These are phyloP conservation scores for Maudiozyma turicensis DNA, from an alignment of 805 yeast genomes.

Conservation along the genomic window DNA sequence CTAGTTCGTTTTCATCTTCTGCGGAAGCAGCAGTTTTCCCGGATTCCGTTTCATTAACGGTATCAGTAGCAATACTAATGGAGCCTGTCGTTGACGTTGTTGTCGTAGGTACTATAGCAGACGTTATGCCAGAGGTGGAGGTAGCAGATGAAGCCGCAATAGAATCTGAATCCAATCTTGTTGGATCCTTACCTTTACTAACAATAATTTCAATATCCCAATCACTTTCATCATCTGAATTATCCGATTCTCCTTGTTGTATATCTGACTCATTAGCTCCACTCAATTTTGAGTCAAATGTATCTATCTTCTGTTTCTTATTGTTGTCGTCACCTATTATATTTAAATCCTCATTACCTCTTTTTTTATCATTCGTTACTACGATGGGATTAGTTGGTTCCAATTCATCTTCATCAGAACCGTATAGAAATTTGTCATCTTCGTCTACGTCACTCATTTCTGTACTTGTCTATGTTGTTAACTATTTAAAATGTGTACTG, in stretches of 20 bases:
- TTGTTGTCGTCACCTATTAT: not conserved
- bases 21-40: conserved; percentile 7
- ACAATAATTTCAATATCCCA: conserved; percentile 75
- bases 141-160: conserved; percentile 11
- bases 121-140: conserved; percentile 6
- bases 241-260: conserved; percentile 2
- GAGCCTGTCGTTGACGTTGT: conserved; percentile 11
- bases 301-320: conserved; percentile 3
- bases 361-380: not conserved
- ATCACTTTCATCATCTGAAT: conserved; percentile 33
- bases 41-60: conserved; percentile 8
- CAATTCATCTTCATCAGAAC: conserved; percentile 23
- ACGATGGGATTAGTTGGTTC: not conserved
- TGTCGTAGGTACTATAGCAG: conserved; percentile 7
- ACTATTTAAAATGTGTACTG: too few relatives aligned
- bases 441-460: conserved; percentile 25
- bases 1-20: conserved; percentile 1
- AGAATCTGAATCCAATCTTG: conserved; percentile 19
- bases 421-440: conserved; percentile 29
- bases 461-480: conserved; percentile 8
- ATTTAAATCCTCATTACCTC: not conserved
- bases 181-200: conserved; percentile 32
- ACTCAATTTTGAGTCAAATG: not conserved
- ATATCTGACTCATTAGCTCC: not conserved
- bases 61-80: conserved; percentile 7